Base-by-base conservation (phyloP, 305 asterid genomes). In the Solanum aculeatissimum region DNA sequence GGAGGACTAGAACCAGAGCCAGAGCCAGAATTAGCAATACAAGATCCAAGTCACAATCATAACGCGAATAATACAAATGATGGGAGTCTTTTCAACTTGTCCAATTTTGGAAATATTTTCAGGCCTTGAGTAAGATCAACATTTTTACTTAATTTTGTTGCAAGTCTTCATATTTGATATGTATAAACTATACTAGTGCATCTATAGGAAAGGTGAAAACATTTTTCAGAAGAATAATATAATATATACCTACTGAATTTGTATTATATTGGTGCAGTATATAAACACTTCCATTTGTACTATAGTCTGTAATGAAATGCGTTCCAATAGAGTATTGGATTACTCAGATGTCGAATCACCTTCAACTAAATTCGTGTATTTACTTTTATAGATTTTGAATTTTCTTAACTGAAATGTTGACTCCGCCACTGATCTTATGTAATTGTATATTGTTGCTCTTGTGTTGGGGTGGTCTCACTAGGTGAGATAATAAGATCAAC, bases 41-140 rank as follows among this genome's bases (percentile, higher is more conserved):
- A 53, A 49, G 86, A 62, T 29, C 18, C 10, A 4, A 87, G 9
- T 65, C 75, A 65, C 85, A 70, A 86, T 42, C 85, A 72, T 45
- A 42, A 58, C 57, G 55, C 82, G 83, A 85, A 42, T 83, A 85
- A 42, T 72, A 42, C 7, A 62, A 88, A 60, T 49, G 84, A 83
- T 54, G 66, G 77, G 80, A 83, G 86, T 87, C 86, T 88, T 43
- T 89, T 92, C 82, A 62, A 86, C 53, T 78, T 86, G 65, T 86
- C 88, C 42, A 90, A 87, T 84, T 91, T 86, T 88, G 60, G 91
- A 87, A 74, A 91, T 85, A 82, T 91, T 89, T 90, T 91, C 88
- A 83, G 91, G 90, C 82, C 91, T 55, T 89, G 91, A 85, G 14
- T 66, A 45, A 43, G 51, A 25, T 74, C 60, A 25, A 66, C 69